Conservation (phyloP, 208 protist species). For the Trichomonas tenax region DNA sequence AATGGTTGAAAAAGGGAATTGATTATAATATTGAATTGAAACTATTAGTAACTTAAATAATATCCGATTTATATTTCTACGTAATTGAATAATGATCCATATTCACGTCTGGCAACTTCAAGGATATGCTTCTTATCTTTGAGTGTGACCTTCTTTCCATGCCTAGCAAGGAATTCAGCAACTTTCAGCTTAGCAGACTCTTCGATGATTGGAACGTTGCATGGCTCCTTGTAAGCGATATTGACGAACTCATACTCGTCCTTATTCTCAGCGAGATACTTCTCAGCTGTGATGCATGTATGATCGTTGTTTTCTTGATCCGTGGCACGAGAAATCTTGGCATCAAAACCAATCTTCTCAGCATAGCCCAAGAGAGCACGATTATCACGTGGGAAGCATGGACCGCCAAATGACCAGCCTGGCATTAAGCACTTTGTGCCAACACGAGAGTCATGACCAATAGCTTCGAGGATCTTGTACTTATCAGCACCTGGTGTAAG, state of each 20-base stretch:
- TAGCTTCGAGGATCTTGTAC: constrained; percentile 43
- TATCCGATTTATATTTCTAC: neutral
- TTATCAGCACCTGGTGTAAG: constrained; percentile 44
- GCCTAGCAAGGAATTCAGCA: constrained; percentile 33
- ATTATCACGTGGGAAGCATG: constrained; percentile 51
- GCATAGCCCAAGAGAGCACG: constrained; percentile 42
- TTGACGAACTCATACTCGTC: constrained; percentile 44
- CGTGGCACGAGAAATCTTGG: constrained; percentile 41
- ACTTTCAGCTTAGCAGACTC: constrained; percentile 45
- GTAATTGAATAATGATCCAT: neutral
- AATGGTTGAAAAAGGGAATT: too few relatives aligned
- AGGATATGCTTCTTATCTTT: neutral
- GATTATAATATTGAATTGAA: too few relatives aligned
- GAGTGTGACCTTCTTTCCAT: constrained; percentile 34
- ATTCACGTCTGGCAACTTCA: neutral
- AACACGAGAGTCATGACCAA: constrained; percentile 47
- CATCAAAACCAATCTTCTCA: constrained; percentile 31
- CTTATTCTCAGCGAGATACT: constrained; percentile 26
- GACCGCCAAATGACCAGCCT: constrained; percentile 48
- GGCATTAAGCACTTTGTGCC: constrained; percentile 47
- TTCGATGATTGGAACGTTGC: constrained; percentile 45
- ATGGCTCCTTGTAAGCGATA: constrained; percentile 40
- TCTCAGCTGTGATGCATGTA: constrained; percentile 18
- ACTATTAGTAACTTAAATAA: too few relatives aligned
- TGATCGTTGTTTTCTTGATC: constrained; percentile 42